A percentile compares a stretch with the other conserved stretches of the same genome.
Conservation (phyloP, 352 stramenopile genomes). For the Pythium aphanidermatum region DNA sequence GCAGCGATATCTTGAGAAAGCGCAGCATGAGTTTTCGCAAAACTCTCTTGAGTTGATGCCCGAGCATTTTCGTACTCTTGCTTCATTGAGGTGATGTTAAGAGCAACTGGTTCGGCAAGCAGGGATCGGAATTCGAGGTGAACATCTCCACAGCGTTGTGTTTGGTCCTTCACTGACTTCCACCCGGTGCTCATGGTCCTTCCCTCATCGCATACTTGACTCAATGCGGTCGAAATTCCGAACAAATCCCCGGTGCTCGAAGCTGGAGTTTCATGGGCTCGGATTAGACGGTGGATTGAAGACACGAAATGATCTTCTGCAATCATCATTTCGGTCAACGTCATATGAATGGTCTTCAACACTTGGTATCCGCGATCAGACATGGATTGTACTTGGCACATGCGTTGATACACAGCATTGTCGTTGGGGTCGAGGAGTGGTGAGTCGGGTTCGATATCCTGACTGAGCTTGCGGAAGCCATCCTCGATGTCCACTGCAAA, state of each 20-base stretch:
- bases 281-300: slow-evolving; percentile 49
- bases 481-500: slow-evolving; percentile 68
- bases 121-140: slow-evolving; percentile 78
- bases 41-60: slow-evolving; percentile 53
- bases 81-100: slow-evolving; percentile 76
- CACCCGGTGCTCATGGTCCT: slow-evolving; percentile 47
- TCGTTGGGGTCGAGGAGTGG: slow-evolving; percentile 39
- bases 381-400: slow-evolving; percentile 61
- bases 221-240: slow-evolving; percentile 9
- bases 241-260: slow-evolving; percentile 19
- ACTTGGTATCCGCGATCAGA: slow-evolving; percentile 62
- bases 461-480: slow-evolving; percentile 51
- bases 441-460: slow-evolving; percentile 34
- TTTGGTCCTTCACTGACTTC: slow-evolving; percentile 54
- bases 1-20: slow-evolving; percentile 39
- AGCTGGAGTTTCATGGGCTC: slow-evolving; percentile 33
- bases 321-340: slow-evolving; percentile 50
- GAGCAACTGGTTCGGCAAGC: slow-evolving; percentile 55
- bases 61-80: slow-evolving; percentile 66
- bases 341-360: slow-evolving; percentile 40
- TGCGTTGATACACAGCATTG: slow-evolving; percentile 61
- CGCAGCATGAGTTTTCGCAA: slow-evolving; percentile 37
- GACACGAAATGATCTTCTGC: slow-evolving; percentile 47
- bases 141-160: slow-evolving; percentile 50
- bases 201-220: slow-evolving; percentile 40